Conservation (phyloP, 208 protist genomes). For the Porcisia hertigi region DNA sequence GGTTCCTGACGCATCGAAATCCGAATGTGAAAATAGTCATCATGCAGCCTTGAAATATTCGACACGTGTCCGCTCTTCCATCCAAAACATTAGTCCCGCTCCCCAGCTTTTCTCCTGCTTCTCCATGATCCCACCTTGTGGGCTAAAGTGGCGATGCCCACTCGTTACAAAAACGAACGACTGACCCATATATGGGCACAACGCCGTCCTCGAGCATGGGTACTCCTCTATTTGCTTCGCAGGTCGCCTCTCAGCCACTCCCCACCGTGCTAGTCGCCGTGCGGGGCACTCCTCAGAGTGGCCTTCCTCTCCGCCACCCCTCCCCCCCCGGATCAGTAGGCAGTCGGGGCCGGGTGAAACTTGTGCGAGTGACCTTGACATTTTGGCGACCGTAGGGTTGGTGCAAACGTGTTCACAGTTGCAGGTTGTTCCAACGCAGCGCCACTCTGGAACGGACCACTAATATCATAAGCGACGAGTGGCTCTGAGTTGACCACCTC, state of each 20-base stretch:
- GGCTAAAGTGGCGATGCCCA: not conserved
- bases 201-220: not conserved
- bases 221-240: not conserved
- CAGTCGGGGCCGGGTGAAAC: not conserved
- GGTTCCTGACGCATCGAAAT: not conserved
- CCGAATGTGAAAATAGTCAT: not conserved
- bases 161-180: not conserved
- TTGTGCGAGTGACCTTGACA: not conserved
- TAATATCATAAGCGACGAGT: not conserved
- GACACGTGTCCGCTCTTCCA: not conserved
- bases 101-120: not conserved
- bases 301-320: no score
- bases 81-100: not conserved
- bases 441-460: not conserved
- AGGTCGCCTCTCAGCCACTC: not conserved
- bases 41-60: no score
- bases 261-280: not conserved
- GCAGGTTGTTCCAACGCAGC: not conserved
- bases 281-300: not conserved
- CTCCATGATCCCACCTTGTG: not conserved
- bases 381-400: not conserved
- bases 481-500: not conserved
- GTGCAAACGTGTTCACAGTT: not conserved
- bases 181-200: not conserved
- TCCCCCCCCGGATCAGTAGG: not conserved